A percentile compares a stretch with the other conserved stretches of the same genome.
phyloP scores from a whole-genome alignment of 1,139 yeast genomes.

The Yamadazyma diddensiae region DNA sequence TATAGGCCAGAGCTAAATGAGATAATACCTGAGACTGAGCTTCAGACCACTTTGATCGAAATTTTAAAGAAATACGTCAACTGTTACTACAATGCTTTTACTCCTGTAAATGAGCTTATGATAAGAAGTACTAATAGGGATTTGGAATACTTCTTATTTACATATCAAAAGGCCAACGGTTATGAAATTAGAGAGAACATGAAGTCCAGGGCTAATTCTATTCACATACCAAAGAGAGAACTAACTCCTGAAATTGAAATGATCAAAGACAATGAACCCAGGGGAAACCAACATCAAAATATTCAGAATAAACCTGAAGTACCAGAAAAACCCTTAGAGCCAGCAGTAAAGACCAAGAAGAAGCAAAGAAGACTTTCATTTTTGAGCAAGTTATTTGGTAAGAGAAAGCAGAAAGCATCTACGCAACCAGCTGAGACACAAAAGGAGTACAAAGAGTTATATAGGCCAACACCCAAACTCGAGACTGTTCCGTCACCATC shows the following conservation, averaged over 20 bases:
- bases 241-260: constrained; percentile 7
- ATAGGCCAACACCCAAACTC: constrained; percentile 18
- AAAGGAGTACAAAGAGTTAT: constrained; percentile 15
- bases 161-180: constrained; percentile 13
- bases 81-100: constrained; percentile 22
- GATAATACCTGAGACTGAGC: constrained; percentile 19
- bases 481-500: constrained; percentile 1
- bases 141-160: constrained; percentile 19
- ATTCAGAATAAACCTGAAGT: background rate
- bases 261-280: background rate
- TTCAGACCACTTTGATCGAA: constrained; percentile 19
- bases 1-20: constrained; percentile 24
- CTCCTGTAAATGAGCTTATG: constrained; percentile 21
- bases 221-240: constrained; percentile 1
- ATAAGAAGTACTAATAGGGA: constrained; percentile 22
- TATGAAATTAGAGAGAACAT: constrained; percentile 13
- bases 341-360: constrained; percentile 1
- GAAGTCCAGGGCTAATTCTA: constrained; percentile 11
- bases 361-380: constrained; percentile 15
- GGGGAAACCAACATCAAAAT: background rate
- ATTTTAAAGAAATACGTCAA: constrained; percentile 19
- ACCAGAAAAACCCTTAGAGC: background rate
- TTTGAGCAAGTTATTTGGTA: constrained; percentile 19
- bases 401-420: no score
- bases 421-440: background rate